Percentiles rank a stretch among this genome's conserved stretches.
These are phyloP conservation scores for Earliella scabrosa DNA, from an alignment of 1,284 basidiomycete genomes.

Conservation along the genomic window DNA sequence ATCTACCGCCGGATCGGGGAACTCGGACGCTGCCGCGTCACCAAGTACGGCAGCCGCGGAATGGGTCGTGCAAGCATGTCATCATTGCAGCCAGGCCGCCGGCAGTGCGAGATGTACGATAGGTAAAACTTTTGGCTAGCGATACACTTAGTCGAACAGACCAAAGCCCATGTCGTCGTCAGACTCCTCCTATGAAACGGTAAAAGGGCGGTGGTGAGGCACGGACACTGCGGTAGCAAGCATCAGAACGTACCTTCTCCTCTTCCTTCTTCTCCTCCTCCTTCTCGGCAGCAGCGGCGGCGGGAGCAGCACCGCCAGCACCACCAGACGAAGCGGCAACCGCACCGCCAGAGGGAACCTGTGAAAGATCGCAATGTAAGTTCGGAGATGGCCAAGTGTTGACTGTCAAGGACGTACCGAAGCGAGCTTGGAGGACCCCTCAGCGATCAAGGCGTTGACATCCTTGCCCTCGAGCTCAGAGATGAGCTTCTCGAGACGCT, in stretches of 20 bases:
- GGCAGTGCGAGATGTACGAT: constrained; percentile 21
- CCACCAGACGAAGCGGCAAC: constrained; percentile 63
- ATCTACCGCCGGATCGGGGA: too few species aligned
- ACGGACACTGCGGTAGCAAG: neutral
- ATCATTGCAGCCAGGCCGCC: constrained; percentile 23
- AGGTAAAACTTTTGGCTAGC: constrained; percentile 19
- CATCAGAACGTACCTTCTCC: constrained; percentile 62
- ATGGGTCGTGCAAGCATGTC: constrained; percentile 20
- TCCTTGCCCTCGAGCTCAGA: constrained; percentile 95
- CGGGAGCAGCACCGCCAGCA: constrained; percentile 62
- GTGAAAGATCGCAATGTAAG: constrained; percentile 30
- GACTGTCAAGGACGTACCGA: constrained; percentile 71
- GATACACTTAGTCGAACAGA: constrained; percentile 81
- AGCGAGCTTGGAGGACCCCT: constrained; percentile 92
- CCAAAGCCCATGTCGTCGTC: constrained; percentile 95
- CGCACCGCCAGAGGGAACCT: constrained; percentile 85
- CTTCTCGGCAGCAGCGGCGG: constrained; percentile 69
- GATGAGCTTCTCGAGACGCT: constrained; percentile 85
- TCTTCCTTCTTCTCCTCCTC: constrained; percentile 75
- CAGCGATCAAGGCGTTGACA: constrained; percentile 90
- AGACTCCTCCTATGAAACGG: constrained; percentile 70
- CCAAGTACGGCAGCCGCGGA: neutral
- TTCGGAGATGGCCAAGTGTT: constrained; percentile 15
- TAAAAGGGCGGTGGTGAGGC: constrained; percentile 18
- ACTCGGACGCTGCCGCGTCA: too few species aligned